Evolutionary conservation across 1,284 basidiomycete species (phyloP).

Genomic region (Heterobasidion occidentale): DNA sequence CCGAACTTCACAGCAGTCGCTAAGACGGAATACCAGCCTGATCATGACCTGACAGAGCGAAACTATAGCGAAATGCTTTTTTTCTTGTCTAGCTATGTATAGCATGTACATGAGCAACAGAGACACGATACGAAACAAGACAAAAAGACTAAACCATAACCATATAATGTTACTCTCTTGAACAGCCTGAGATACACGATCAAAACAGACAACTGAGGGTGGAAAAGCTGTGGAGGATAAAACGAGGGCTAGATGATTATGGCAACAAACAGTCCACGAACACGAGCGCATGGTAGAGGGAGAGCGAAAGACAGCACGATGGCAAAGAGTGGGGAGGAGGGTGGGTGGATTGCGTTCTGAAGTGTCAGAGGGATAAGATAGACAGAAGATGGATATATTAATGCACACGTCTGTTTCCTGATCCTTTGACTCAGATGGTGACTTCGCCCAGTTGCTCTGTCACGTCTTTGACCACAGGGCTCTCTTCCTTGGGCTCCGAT

Average conservation of each 20-base stretch:
- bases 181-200: slow-evolving; percentile 6
- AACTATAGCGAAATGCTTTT: background rate
- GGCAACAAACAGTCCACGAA: background rate
- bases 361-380: slow-evolving; percentile 11
- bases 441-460: slow-evolving; percentile 35
- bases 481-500: slow-evolving; percentile 21
- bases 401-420: background rate
- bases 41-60: background rate
- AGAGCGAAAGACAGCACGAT: background rate
- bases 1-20: slow-evolving; percentile 32
- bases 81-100: background rate
- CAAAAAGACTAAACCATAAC: background rate
- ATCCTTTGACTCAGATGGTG: slow-evolving; percentile 21
- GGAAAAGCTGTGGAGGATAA: background rate
- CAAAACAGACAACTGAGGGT: background rate
- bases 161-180: slow-evolving; percentile 10
- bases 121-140: background rate
- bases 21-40: background rate
- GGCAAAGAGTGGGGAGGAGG: background rate
- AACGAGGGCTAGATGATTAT: background rate
- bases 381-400: slow-evolving; percentile 8
- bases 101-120: background rate
- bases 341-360: background rate
- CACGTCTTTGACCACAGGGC: slow-evolving; percentile 19
- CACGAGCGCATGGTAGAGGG: slow-evolving; percentile 6